Evolutionary conservation across 768 basidiomycete species (phyloP).

Genomic region (Boletus eberwhitei): DNA sequence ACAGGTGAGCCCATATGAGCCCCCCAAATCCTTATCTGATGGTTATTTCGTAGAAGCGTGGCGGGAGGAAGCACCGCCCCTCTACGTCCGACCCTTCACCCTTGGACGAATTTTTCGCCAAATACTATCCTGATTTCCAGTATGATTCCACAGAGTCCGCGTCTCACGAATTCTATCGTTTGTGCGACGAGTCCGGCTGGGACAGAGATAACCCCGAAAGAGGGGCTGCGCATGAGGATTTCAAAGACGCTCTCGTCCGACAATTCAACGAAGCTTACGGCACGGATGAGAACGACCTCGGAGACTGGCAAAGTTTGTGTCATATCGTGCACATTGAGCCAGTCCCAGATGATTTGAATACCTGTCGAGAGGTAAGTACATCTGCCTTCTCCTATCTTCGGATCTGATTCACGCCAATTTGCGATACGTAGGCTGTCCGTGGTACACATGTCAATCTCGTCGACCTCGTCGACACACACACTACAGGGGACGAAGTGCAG

Average conservation of each 20-base stretch:
- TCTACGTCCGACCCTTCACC: neutral
- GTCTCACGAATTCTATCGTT: constrained; percentile 15
- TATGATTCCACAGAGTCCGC: constrained; percentile 8
- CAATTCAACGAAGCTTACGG: constrained; percentile 19
- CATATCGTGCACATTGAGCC: constrained; percentile 1
- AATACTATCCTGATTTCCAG: neutral
- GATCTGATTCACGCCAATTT: neutral
- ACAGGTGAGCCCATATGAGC: neutral
- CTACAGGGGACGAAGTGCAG: neutral
- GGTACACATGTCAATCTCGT: constrained; percentile 12
- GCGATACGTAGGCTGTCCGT: neutral
- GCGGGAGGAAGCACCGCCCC: neutral
- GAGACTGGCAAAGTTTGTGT: constrained; percentile 11
- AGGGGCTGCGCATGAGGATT: neutral
- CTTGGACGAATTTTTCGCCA: constrained; percentile 1
- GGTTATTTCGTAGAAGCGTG: neutral
- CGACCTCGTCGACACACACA: constrained; percentile 16
- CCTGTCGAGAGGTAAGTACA: constrained; percentile 12
- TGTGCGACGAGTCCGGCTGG: constrained; percentile 14
- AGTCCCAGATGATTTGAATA: neutral
- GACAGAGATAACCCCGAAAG: neutral
- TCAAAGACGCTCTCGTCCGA: constrained; percentile 11
- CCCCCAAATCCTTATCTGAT: neutral
- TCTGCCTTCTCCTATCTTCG: too few relatives aligned
- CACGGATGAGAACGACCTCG: neutral